Percentiles rank a stretch among this genome's conserved stretches.
These are phyloP conservation scores for Atractiella rhizophila DNA, from an alignment of 768 basidiomycete genomes.

Conservation along the genomic window DNA sequence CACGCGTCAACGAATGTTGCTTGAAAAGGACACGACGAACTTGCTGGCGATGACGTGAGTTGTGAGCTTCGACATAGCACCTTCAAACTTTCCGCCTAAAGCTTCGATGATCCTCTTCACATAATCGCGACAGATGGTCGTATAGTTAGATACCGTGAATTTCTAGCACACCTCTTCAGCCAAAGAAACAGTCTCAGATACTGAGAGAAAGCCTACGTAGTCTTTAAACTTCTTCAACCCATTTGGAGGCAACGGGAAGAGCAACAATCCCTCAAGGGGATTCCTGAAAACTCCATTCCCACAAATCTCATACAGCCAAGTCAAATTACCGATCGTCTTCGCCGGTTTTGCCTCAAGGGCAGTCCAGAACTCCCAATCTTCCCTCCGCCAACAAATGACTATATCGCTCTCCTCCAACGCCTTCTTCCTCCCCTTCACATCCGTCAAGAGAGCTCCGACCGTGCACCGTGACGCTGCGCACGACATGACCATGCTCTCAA, in stretches of 20 bases:
- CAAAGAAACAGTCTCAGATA: neutral
- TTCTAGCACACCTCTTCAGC: neutral
- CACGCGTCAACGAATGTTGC: neutral
- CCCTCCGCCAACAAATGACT: slow-evolving; percentile 42
- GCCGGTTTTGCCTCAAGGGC: slow-evolving; percentile 24
- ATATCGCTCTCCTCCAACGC: slow-evolving; percentile 37
- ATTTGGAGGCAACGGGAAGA: slow-evolving; percentile 50
- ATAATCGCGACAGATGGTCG: slow-evolving; percentile 62
- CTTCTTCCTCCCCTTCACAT: slow-evolving; percentile 3
- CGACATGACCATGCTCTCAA: slow-evolving; percentile 16
- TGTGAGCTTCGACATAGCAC: slow-evolving; percentile 51
- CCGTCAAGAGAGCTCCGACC: too few relatives aligned
- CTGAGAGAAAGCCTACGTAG: too few relatives aligned
- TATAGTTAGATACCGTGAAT: slow-evolving; percentile 70
- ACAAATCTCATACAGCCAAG: slow-evolving; percentile 34
- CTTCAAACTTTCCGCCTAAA: slow-evolving; percentile 57
- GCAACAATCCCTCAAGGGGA: slow-evolving; percentile 50
- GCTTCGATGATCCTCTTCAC: slow-evolving; percentile 52
- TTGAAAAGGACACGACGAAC: slow-evolving; percentile 27
- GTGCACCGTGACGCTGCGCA: neutral
- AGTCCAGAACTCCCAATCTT: slow-evolving; percentile 40
- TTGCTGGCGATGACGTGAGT: slow-evolving; percentile 61
- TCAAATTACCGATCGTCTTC: slow-evolving; percentile 48
- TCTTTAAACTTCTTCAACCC: slow-evolving; percentile 34
- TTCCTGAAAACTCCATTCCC: slow-evolving; percentile 31